Percentiles rank a stretch among this genome's conserved stretches.
Conservation (phyloP, 805 yeast species). For the Lachancea sp. region DNA sequence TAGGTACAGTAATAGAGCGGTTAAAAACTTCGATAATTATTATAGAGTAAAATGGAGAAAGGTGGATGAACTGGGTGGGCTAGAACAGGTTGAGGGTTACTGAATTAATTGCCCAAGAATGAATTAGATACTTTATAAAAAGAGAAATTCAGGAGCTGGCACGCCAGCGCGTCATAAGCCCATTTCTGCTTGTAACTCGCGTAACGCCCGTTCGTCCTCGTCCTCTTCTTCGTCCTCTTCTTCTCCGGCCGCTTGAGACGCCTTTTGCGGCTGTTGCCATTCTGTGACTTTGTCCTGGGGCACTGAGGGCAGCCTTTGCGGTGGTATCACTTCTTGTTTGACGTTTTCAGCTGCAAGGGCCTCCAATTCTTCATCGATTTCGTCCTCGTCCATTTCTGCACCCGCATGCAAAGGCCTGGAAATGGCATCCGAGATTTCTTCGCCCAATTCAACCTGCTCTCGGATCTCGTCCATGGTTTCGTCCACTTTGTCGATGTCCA, state of each 20-base stretch:
- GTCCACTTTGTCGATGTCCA: conserved; percentile 94
- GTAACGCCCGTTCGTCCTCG: conserved; percentile 77
- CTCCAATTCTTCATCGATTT: conserved; percentile 89
- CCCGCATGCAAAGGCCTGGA: conserved; percentile 79
- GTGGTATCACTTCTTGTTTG: conserved; percentile 38
- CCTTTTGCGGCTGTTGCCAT: conserved; percentile 1
- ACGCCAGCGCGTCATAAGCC: conserved; percentile 44
- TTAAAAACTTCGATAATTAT: neutral
- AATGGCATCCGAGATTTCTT: conserved; percentile 93
- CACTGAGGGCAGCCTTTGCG: conserved; percentile 41
- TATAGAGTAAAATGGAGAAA: neutral
- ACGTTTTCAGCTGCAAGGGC: conserved; percentile 77
- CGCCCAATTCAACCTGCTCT: conserved; percentile 92
- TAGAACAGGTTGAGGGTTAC: no score
- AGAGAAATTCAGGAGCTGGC: neutral
- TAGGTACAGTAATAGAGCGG: conserved; percentile 2
- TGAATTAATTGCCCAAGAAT: neutral
- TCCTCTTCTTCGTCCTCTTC: conserved; percentile 50
- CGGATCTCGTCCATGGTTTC: conserved; percentile 97
- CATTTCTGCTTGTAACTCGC: conserved; percentile 81
- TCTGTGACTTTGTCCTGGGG: conserved; percentile 31
- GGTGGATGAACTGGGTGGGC: no score
- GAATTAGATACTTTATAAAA: neutral
- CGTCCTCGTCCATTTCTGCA: conserved; percentile 78
- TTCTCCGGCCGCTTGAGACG: conserved; percentile 11